A percentile compares a stretch with the other conserved stretches of the same genome.
phyloP scores from a whole-genome alignment of 441 rosid genomes.

The Macaranga tanarius region DNA sequence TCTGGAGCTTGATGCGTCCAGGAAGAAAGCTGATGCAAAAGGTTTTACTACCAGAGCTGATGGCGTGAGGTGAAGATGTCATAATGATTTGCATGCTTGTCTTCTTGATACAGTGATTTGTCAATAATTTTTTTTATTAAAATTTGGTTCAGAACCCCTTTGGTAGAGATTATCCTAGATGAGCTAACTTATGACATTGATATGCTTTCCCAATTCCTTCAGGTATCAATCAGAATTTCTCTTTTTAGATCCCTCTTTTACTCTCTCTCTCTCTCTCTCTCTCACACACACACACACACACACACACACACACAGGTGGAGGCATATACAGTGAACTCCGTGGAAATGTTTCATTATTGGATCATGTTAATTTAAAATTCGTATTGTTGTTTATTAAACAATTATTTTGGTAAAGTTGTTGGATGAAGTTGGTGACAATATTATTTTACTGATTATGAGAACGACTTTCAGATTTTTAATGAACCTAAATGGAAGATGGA shows the following conservation, averaged over 20 bases:
- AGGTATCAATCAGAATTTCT: constrained; percentile 19
- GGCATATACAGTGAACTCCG: not conserved
- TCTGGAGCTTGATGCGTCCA: constrained; percentile 73
- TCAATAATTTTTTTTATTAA: not conserved
- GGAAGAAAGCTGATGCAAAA: constrained; percentile 59
- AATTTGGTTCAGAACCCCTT: constrained; percentile 67
- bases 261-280: not conserved
- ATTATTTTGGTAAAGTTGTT: not conserved
- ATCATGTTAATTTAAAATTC: constrained; percentile 9
- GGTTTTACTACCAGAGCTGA: constrained; percentile 68
- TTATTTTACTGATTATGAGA: constrained; percentile 3
- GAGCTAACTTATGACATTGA: constrained; percentile 39
- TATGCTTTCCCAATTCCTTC: constrained; percentile 30
- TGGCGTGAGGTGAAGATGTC: constrained; percentile 58
- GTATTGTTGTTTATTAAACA: not conserved
- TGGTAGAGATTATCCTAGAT: constrained; percentile 67
- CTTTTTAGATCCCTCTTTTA: not conserved
- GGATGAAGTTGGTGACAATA: not conserved
- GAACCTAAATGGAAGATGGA: constrained; percentile 86
- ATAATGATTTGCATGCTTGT: constrained; percentile 15
- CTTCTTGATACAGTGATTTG: constrained; percentile 12
- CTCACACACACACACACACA: not conserved
- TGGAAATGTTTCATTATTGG: not conserved
- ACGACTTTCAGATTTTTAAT: constrained; percentile 51
- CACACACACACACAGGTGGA: not conserved